Evolutionary conservation across 2,329 filamentous ascomycete species (phyloP).

Genomic region (Setomelanomma holmii): DNA sequence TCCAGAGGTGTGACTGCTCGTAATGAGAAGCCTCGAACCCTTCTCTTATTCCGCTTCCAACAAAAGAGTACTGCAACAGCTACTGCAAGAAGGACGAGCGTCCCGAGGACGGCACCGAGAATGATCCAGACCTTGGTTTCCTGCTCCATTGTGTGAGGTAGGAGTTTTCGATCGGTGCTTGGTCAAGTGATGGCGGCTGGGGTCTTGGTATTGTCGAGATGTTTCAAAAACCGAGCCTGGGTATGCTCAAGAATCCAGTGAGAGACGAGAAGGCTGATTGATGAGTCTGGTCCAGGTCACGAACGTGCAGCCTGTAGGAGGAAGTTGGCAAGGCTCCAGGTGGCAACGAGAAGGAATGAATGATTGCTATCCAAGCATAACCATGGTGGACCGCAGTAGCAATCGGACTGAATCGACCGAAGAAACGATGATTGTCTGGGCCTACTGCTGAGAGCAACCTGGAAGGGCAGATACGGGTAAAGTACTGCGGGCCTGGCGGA

Average conservation of each 20-base stretch:
- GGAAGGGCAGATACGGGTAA: constrained; percentile 38
- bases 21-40: constrained; percentile 44
- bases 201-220: too few species aligned
- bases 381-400: constrained; percentile 31
- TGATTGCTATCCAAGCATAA: constrained; percentile 35
- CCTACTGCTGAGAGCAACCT: constrained; percentile 25
- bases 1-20: constrained; percentile 49
- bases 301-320: constrained; percentile 18
- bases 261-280: background rate
- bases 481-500: constrained; percentile 38
- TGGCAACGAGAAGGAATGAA: constrained; percentile 25
- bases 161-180: background rate
- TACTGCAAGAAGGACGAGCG: constrained; percentile 37
- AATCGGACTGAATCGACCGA: constrained; percentile 20
- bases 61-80: constrained; percentile 40
- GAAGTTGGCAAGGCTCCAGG: constrained; percentile 23
- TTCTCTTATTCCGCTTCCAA: constrained; percentile 43
- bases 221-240: background rate
- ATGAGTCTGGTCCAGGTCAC: constrained; percentile 2
- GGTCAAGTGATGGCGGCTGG: too few species aligned
- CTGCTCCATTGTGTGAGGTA: constrained; percentile 30
- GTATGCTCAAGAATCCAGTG: background rate
- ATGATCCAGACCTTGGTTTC: constrained; percentile 47
- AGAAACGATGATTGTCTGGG: constrained; percentile 27
- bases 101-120: constrained; percentile 43